Evolutionary conservation across 768 basidiomycete species (phyloP), one percentile per base, ranked within the genome.

Genomic region (Phanerochaete sordida): DNA sequence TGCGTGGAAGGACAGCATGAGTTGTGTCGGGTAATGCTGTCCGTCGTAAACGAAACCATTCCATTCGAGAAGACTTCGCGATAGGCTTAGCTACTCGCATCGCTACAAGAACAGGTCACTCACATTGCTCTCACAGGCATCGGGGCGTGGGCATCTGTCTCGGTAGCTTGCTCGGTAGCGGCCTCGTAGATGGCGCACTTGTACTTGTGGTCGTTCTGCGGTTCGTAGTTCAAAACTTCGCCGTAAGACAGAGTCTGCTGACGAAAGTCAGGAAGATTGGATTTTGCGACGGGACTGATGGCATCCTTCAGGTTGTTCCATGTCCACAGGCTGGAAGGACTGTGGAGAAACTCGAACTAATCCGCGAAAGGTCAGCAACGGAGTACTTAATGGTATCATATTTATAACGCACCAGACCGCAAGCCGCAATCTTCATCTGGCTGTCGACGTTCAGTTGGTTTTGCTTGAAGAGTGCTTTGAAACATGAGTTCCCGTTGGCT

Each of bases 391-490:
- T n/a, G 13, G 33, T 13, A 35, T 35, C 33, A 35, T 35, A 35
- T 35, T 35, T 15, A 12, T 5, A 11, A 63, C 67, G 11, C 56
- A 70, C 72, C 49, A 73, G n/a, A 0, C 68, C 70, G 56, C 66
- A 65, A 0, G 72, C 63, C 39, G 68, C 67, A 15, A 56, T 56
- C 37, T 61, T 61, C 60, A 61, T 61, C 28, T 61, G 60, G 27
- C 51, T 58, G 33, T 62, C 61, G 6, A 62, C 61, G 44, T 62
- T 62, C 6, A 57, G 44, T 33, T 62, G 61, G 43, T 62, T 62
- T 28, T 62, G 61, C 26, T 58, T 62, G 56, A 62, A 62, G 8
- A 62, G 56, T 11, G 45, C 60, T 60, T 19, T 19, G 24, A 1
- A 16, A 12, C 1, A n/a, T 33, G 23, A 28, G 37, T 4, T 33